phyloP scores from a whole-genome alignment of 371 early-diverging fungal genomes.

The Actinomortierella ambigua region DNA sequence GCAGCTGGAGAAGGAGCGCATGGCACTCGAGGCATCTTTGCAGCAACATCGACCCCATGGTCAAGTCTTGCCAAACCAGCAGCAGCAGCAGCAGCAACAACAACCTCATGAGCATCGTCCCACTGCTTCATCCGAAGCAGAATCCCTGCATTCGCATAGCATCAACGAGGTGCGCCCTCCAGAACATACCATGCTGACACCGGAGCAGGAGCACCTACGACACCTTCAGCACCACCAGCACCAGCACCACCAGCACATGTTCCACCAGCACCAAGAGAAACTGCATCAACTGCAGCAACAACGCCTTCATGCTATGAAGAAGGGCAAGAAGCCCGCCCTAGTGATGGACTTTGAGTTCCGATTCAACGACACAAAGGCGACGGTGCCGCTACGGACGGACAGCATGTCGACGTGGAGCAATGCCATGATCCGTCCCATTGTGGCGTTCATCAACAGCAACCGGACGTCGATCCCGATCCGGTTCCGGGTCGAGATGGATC shows the following conservation, averaged over 20 bases:
- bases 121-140: no score
- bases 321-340: slow-evolving; percentile 32
- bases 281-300: slow-evolving; percentile 24
- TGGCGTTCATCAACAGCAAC: slow-evolving; percentile 93
- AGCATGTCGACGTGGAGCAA: slow-evolving; percentile 80
- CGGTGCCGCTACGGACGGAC: slow-evolving; percentile 78
- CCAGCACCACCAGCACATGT: slow-evolving; percentile 9
- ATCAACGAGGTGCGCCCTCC: no score
- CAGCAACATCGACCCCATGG: no score
- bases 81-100: neutral
- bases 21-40: no score
- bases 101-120: no score
- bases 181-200: neutral
- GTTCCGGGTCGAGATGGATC: slow-evolving; percentile 75
- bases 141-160: no score
- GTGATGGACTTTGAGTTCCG: slow-evolving; percentile 76
- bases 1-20: neutral
- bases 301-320: slow-evolving; percentile 12
- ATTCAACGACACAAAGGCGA: slow-evolving; percentile 89
- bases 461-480: slow-evolving; percentile 84
- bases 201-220: slow-evolving; percentile 19
- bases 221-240: slow-evolving; percentile 19
- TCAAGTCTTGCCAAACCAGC: slow-evolving; percentile 5
- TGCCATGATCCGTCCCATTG: slow-evolving; percentile 91
- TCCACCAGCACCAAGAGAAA: slow-evolving; percentile 17